Evolutionary conservation across 257 asterid species (phyloP).

Genomic region (Plantago major): DNA sequence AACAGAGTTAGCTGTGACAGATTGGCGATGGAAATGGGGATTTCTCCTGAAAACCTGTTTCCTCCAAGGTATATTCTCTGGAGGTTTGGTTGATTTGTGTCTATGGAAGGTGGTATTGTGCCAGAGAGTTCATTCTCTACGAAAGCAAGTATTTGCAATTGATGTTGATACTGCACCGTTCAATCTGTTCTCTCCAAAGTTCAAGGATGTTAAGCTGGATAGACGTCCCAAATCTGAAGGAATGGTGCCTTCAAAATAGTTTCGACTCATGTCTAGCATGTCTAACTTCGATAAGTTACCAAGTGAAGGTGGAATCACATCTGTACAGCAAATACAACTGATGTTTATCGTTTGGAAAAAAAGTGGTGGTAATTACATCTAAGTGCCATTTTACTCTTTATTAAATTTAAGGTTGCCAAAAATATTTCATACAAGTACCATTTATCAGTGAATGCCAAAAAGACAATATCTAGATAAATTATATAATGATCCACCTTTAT

Average conservation of each 20-base stretch:
- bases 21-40: slow-evolving; percentile 24
- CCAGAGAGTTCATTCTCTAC: too few relatives aligned
- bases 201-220: not conserved
- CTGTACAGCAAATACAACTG: not conserved
- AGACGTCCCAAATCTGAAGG: slow-evolving; percentile 20
- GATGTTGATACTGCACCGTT: slow-evolving; percentile 16
- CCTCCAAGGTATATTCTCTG: not conserved
- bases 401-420: too few relatives aligned
- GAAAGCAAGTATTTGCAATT: too few relatives aligned
- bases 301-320: slow-evolving; percentile 17
- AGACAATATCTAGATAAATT: too few relatives aligned
- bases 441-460: too few relatives aligned
- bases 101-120: too few relatives aligned
- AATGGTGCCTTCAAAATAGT: slow-evolving; percentile 12
- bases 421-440: too few relatives aligned
- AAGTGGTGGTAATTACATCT: too few relatives aligned
- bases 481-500: too few relatives aligned
- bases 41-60: slow-evolving; percentile 16
- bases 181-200: not conserved
- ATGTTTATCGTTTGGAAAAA: too few relatives aligned
- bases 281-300: slow-evolving; percentile 20
- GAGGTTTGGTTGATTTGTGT: slow-evolving; percentile 8
- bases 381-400: too few relatives aligned
- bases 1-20: slow-evolving; percentile 6
- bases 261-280: not conserved